Conservation (phyloP, 805 yeast species). For the Starmerella etchellsii region DNA sequence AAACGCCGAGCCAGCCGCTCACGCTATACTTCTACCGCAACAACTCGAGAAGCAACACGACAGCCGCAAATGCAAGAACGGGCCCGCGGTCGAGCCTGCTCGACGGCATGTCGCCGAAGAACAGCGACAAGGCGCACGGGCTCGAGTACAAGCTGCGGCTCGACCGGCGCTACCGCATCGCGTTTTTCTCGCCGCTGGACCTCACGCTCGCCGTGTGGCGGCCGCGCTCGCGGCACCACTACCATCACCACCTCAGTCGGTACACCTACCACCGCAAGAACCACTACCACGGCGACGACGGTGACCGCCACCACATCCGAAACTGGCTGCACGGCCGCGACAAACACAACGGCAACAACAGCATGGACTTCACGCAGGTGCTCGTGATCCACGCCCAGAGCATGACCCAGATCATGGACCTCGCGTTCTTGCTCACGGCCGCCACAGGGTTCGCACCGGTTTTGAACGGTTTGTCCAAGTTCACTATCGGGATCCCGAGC, state of each 20-base stretch:
- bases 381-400: constrained; percentile 12
- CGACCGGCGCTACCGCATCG: constrained; percentile 29
- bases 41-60: no score
- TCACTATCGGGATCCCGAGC: constrained; percentile 7
- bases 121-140: constrained; percentile 20
- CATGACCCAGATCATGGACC: constrained; percentile 8
- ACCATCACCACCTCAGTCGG: neutral
- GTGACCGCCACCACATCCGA: neutral
- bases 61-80: constrained; percentile 28
- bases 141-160: constrained; percentile 21
- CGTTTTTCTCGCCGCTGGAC: constrained; percentile 54
- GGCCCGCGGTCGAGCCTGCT: constrained; percentile 20
- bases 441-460: constrained; percentile 4
- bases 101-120: constrained; percentile 39
- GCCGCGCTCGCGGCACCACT: constrained; percentile 4
- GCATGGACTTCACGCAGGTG: constrained; percentile 1
- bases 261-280: neutral
- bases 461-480: neutral
- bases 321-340: neutral
- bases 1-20: constrained; percentile 39
- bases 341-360: neutral
- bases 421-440: constrained; percentile 8
- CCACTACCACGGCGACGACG: neutral
- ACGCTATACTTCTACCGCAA: constrained; percentile 49
- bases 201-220: constrained; percentile 48